Evolutionary conservation across 768 basidiomycete species (phyloP).

Genomic region (Filobasidium wieringae): DNA sequence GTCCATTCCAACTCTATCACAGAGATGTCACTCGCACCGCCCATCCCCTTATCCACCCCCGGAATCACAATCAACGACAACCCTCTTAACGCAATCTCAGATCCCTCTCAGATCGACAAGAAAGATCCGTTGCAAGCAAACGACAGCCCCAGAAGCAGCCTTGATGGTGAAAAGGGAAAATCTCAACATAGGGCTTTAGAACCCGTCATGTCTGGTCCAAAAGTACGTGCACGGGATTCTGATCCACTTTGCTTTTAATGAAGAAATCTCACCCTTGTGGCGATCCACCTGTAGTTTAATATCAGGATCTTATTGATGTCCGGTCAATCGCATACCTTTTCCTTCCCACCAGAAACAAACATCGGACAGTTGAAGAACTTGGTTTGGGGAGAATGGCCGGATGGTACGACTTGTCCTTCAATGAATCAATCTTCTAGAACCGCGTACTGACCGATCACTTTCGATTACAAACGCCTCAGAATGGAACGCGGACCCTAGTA

Average conservation of each 20-base stretch:
- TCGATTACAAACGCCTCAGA: background rate
- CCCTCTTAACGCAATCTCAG: too few species aligned
- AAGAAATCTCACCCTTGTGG: too few species aligned
- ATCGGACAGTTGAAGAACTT: slow-evolving; percentile 32
- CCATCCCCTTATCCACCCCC: too few species aligned
- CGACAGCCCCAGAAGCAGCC: background rate
- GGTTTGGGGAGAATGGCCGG: slow-evolving; percentile 29
- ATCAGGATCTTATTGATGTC: slow-evolving; percentile 33
- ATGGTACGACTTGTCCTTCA: slow-evolving; percentile 14
- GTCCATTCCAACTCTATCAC: too few species aligned
- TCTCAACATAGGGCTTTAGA: background rate
- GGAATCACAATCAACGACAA: too few species aligned
- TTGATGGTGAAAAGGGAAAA: background rate
- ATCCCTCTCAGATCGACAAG: too few species aligned
- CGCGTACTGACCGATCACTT: background rate
- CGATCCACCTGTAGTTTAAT: slow-evolving; percentile 24
- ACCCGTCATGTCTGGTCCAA: background rate
- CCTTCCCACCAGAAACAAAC: slow-evolving; percentile 33
- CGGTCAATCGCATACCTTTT: slow-evolving; percentile 32
- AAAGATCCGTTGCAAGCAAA: too few species aligned
- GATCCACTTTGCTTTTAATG: background rate
- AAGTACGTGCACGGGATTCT: too few species aligned
- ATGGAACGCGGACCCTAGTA: slow-evolving; percentile 9
- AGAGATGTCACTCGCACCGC: too few species aligned
- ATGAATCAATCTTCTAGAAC: background rate